Evolutionary conservation across 2,329 filamentous ascomycete genomes (phyloP).

Genomic region (Claviceps humidiphila): DNA sequence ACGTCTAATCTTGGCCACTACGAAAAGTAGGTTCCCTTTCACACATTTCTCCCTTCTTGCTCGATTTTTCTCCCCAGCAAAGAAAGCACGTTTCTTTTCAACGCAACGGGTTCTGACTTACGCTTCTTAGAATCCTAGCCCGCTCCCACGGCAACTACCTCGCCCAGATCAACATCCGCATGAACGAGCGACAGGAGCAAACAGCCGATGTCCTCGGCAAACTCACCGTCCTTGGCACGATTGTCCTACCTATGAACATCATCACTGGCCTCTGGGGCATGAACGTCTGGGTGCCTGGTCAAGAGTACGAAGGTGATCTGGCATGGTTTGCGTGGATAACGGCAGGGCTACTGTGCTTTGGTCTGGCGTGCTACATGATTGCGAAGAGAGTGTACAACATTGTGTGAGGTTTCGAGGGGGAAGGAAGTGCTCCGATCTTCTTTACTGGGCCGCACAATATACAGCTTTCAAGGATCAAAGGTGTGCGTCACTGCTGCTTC

Average conservation of each 20-base stretch:
- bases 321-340: slow-evolving; percentile 67
- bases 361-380: slow-evolving; percentile 63
- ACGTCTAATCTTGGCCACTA: slow-evolving; percentile 92
- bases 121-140: slow-evolving; percentile 53
- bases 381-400: slow-evolving; percentile 77
- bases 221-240: slow-evolving; percentile 89
- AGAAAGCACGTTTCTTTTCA: too few relatives aligned
- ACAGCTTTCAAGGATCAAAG: too few relatives aligned
- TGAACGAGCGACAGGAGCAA: slow-evolving; percentile 95
- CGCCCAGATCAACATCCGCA: slow-evolving; percentile 97
- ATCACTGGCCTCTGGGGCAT: slow-evolving; percentile 98
- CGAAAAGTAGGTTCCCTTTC: slow-evolving; percentile 57
- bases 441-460: too few relatives aligned
- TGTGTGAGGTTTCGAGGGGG: slow-evolving; percentile 31
- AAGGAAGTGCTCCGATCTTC: neutral
- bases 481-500: too few relatives aligned
- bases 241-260: slow-evolving; percentile 97
- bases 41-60: too few relatives aligned
- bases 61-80: neutral
- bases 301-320: slow-evolving; percentile 63
- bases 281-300: slow-evolving; percentile 94
- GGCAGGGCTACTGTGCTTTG: slow-evolving; percentile 64
- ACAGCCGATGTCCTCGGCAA: slow-evolving; percentile 92
- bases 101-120: neutral
- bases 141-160: slow-evolving; percentile 93